phyloP scores from a whole-genome alignment of 345 rosid genomes.

The Aurinia saxatilis region DNA sequence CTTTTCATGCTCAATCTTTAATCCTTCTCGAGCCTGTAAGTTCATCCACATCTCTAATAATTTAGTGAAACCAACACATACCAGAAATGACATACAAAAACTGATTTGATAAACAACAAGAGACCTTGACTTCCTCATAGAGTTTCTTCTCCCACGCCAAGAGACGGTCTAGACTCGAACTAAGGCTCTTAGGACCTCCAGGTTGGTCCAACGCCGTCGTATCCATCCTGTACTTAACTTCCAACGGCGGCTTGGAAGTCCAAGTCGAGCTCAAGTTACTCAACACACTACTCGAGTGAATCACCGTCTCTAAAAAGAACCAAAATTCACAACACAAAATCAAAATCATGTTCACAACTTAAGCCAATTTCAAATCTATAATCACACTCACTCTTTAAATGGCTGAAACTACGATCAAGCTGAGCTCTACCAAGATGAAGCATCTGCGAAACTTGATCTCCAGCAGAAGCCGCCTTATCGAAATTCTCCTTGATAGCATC shows the following conservation, averaged over 20 bases:
- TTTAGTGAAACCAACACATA: not conserved
- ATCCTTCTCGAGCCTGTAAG: slow-evolving; percentile 78
- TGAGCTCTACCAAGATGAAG: slow-evolving; percentile 83
- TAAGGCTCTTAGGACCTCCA: slow-evolving; percentile 68
- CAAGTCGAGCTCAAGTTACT: slow-evolving; percentile 91
- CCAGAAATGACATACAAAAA: not conserved
- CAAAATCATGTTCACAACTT: not conserved
- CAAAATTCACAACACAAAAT: not conserved
- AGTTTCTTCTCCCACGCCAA: slow-evolving; percentile 99
- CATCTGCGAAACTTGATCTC: slow-evolving; percentile 77
- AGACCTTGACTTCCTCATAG: slow-evolving; percentile 87
- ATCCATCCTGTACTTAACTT: slow-evolving; percentile 79
- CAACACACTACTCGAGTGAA: slow-evolving; percentile 84
- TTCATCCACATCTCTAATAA: not conserved
- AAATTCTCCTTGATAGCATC: slow-evolving; percentile 78
- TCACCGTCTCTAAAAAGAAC: slow-evolving; percentile 73
- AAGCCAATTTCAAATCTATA: not conserved
- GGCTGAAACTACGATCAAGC: slow-evolving; percentile 87
- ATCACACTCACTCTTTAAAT: slow-evolving; percentile 60
- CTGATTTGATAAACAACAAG: not conserved
- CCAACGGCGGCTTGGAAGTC: slow-evolving; percentile 93
- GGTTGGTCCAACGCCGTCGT: slow-evolving; percentile 47
- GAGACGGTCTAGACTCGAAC: slow-evolving; percentile 77
- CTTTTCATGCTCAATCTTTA: slow-evolving; percentile 79
- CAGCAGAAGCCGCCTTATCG: slow-evolving; percentile 73